phyloP scores from a whole-genome alignment of 2,329 filamentous ascomycete genomes.

The Penicillium sp. region DNA sequence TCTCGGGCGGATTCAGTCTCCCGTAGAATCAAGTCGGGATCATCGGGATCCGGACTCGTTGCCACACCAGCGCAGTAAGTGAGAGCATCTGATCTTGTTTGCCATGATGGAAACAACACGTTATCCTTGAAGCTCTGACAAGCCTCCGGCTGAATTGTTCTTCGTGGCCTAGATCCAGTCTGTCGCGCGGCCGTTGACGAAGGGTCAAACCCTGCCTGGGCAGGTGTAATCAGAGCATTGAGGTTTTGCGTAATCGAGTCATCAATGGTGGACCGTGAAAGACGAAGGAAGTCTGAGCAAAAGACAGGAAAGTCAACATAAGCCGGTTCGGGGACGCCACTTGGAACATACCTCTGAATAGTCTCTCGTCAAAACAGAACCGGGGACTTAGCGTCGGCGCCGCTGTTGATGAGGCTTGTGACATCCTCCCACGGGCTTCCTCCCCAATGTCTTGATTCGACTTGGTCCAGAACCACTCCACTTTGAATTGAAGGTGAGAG shows the following conservation, averaged over 20 bases:
- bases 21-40: conserved; percentile 69
- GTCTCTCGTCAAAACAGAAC: conserved; percentile 71
- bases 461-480: conserved; percentile 43
- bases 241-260: conserved; percentile 92
- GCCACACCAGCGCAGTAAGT: conserved; percentile 88
- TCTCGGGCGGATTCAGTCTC: conserved; percentile 67
- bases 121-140: conserved; percentile 71
- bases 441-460: conserved; percentile 25
- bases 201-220: conserved; percentile 70
- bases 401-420: conserved; percentile 36
- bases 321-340: background rate
- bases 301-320: conserved; percentile 56
- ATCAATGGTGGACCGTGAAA: conserved; percentile 80
- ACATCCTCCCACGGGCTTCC: conserved; percentile 35
- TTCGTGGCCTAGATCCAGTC: conserved; percentile 47
- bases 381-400: conserved; percentile 62
- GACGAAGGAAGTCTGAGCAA: conserved; percentile 74
- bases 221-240: conserved; percentile 79
- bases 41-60: conserved; percentile 78
- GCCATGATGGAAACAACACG: conserved; percentile 85
- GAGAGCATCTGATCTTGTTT: conserved; percentile 73
- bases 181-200: conserved; percentile 65
- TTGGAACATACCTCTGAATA: conserved; percentile 59
- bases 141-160: conserved; percentile 56
- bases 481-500: conserved; percentile 25